Evolutionary conservation across 2,329 filamentous ascomycete species (phyloP).

Genomic region (Pseudogymnoascus sp.): DNA sequence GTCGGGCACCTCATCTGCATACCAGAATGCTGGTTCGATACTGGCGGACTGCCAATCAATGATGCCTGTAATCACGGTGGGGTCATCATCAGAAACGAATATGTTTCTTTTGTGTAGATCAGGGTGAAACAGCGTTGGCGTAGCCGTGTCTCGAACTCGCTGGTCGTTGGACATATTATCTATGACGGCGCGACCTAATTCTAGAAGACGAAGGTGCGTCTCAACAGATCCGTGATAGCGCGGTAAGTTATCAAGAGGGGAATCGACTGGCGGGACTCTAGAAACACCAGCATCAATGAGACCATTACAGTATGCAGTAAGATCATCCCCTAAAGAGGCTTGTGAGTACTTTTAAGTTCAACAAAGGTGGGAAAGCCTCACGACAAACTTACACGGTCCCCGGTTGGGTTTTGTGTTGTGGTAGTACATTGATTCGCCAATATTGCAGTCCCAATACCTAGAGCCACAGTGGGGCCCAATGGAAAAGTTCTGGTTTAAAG

Average conservation of each 20-base stretch:
- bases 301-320: conserved; percentile 29
- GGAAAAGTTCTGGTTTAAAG: conserved; percentile 13
- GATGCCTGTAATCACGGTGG: conserved; percentile 31
- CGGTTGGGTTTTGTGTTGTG: conserved; percentile 27
- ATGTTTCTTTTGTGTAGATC: conserved; percentile 37
- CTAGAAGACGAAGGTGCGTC: conserved; percentile 29
- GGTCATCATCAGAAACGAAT: conserved; percentile 33
- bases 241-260: conserved; percentile 15
- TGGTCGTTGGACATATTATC: conserved; percentile 25
- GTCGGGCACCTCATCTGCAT: conserved; percentile 32
- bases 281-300: conserved; percentile 34
- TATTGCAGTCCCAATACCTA: conserved; percentile 24
- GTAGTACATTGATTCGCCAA: conserved; percentile 29
- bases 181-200: conserved; percentile 25
- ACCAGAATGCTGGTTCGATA: conserved; percentile 34
- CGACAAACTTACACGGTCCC: conserved; percentile 32
- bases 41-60: conserved; percentile 36
- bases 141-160: conserved; percentile 24
- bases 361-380: conserved; percentile 9
- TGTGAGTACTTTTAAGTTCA: conserved; percentile 13
- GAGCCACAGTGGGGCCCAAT: not conserved
- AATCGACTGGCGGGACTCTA: conserved; percentile 25
- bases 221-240: conserved; percentile 31
- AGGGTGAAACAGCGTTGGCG: conserved; percentile 31
- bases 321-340: conserved; percentile 27